These are phyloP conservation scores for Infundibulicybe gibba DNA, from an alignment of 768 basidiomycete genomes.

Conservation along the genomic window DNA sequence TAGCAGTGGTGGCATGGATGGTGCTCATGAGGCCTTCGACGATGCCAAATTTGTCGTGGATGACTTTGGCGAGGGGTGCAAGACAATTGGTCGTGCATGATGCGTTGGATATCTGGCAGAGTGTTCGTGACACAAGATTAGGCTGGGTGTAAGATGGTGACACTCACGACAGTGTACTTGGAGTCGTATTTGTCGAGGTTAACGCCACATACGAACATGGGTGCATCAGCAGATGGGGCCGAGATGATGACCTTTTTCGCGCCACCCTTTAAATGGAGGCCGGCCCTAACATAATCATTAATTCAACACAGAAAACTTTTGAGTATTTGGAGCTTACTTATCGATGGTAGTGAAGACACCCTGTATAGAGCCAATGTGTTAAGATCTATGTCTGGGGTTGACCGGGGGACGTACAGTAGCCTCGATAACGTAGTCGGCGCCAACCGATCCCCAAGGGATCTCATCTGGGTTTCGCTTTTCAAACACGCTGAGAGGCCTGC, in stretches of 20 bases:
- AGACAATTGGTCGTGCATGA: constrained; percentile 99
- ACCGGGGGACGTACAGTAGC: constrained; percentile 63
- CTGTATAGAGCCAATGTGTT: constrained; percentile 26
- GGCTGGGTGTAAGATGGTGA: constrained; percentile 4
- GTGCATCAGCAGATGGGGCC: constrained; percentile 95
- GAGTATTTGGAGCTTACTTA: constrained; percentile 44
- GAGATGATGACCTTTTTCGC: constrained; percentile 99
- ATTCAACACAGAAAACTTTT: constrained; percentile 4
- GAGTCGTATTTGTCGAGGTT: constrained; percentile 92
- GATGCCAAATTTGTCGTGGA: constrained; percentile 96
- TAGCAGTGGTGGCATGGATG: constrained; percentile 95
- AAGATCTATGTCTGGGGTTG: constrained; percentile 3
- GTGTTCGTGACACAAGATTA: not conserved
- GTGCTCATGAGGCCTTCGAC: constrained; percentile 98
- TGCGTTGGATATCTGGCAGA: constrained; percentile 85
- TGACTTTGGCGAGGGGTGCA: constrained; percentile 97
- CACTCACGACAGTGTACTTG: constrained; percentile 77
- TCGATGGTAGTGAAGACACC: constrained; percentile 98
- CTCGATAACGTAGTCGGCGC: constrained; percentile 94
- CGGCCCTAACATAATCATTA: constrained; percentile 50
- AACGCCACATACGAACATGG: constrained; percentile 94
- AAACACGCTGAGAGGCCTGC: constrained; percentile 73
- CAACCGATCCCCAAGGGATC: constrained; percentile 79
- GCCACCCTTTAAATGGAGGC: constrained; percentile 93
- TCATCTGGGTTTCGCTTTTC: constrained; percentile 82